These are phyloP conservation scores for Volvox reticuliferus DNA, from an alignment of 139 green algal species.

Conservation along the genomic window DNA sequence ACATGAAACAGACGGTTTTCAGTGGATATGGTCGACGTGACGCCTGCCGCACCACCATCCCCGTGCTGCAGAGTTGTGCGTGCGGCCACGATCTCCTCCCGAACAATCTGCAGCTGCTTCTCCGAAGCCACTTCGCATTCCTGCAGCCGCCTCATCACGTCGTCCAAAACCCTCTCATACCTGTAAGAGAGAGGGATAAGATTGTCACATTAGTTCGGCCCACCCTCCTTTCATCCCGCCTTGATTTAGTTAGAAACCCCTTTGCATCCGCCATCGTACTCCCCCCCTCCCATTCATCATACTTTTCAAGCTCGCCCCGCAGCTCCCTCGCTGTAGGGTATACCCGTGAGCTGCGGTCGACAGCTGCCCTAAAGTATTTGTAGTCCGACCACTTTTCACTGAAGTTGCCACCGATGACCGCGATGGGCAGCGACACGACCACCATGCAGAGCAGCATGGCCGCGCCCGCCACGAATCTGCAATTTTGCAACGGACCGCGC, in stretches of 20 bases:
- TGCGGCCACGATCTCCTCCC: background rate
- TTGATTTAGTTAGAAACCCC: background rate
- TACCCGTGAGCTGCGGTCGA: slow-evolving; percentile 23
- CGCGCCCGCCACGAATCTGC: background rate
- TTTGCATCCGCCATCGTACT: background rate
- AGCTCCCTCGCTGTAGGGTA: background rate
- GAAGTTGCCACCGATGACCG: slow-evolving; percentile 64
- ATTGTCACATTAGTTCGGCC: background rate
- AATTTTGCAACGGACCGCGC: too few species aligned
- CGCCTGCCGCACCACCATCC: background rate
- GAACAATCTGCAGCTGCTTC: background rate
- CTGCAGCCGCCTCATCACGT: slow-evolving; percentile 4
- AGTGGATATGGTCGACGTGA: background rate
- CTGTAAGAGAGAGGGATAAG: background rate
- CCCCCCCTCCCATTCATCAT: too few species aligned
- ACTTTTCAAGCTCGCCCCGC: background rate
- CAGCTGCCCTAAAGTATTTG: slow-evolving; percentile 9
- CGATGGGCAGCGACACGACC: slow-evolving; percentile 58
- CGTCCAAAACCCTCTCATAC: slow-evolving; percentile 13
- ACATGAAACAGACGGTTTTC: background rate
- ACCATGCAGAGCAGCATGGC: slow-evolving; percentile 27
- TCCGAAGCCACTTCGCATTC: slow-evolving; percentile 4
- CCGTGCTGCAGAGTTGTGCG: background rate
- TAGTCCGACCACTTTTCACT: slow-evolving; percentile 33
- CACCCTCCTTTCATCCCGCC: background rate